Evolutionary conservation across 306 rosid species (phyloP), one percentile per base, ranked within the genome.

Genomic region (Fagus sylvatica): DNA sequence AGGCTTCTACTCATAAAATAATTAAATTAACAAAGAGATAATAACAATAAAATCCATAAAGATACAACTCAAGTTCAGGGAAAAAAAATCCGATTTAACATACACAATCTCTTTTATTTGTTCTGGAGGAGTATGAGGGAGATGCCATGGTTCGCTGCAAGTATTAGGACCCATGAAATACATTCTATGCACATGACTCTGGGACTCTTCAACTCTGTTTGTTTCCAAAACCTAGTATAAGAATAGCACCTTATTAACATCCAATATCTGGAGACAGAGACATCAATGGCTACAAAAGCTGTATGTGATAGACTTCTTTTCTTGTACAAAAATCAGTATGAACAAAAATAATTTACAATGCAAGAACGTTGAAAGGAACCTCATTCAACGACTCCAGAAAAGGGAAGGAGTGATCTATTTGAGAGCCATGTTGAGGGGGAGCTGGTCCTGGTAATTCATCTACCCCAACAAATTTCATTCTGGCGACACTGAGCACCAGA

Each of bases 101-200:
- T 79, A 96, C 99, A 96, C 99, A 85, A 96, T 93, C 82, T 93
- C 99, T 74, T 81, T 86, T 81, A 96, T 92, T 81, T 90, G 96
- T 74, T 93, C 98, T 2, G 98, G 93, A 76, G 97, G 97, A 49
- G 96, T 82, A 81, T 90, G 93, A 4, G 98, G 95, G 53, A 96
- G 91, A 84, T 96, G 94, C 99, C 99, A 96, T 77, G 99, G 97
- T 70, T 96, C 94, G 28, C 98, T 80, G 79, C 93, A 93, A 36
- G 99, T 93, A 88, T 96, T 96, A 34, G 99, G 98, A 76, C 99
- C 99, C 96, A 93, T 91, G 69, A 96, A 96, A 83, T 91, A 96
- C 99, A 96, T 85, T 78, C 99, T 88, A 71, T 96, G 96, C 81
- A 93, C 98, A 78, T 96, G 99, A 83, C 93, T 93, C 78, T 91